Conservation (phyloP, 352 stramenopile genomes). For the Phytophthora crassamura region DNA sequence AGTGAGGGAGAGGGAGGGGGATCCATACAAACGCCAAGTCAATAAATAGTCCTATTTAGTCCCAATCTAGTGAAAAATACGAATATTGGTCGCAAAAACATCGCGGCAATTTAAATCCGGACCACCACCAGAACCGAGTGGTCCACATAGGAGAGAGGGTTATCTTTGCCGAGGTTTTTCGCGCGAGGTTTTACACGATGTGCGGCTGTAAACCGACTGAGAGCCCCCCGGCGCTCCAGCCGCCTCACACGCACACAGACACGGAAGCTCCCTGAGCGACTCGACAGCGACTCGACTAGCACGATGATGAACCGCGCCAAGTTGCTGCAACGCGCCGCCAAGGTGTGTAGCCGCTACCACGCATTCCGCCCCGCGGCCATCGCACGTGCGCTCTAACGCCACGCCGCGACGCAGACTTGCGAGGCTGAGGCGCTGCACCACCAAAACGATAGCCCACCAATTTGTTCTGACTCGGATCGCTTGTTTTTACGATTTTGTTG, state of each 20-base stretch:
- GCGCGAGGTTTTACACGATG: slow-evolving; percentile 30
- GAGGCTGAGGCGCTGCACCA: slow-evolving; percentile 61
- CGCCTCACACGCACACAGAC: slow-evolving; percentile 52
- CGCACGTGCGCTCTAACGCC: background rate
- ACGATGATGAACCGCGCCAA: slow-evolving; percentile 80
- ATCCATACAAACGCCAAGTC: slow-evolving; percentile 12
- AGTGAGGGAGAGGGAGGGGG: slow-evolving; percentile 1
- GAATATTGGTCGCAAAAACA: slow-evolving; percentile 10
- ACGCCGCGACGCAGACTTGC: background rate
- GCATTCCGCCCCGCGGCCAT: background rate
- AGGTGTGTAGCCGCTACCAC: slow-evolving; percentile 47
- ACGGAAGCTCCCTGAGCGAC: slow-evolving; percentile 42
- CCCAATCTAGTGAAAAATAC: too few relatives aligned
- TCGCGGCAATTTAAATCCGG: background rate
- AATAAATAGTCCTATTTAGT: background rate
- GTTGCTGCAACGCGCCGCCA: slow-evolving; percentile 76
- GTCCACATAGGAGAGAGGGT: slow-evolving; percentile 11
- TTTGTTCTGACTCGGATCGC: slow-evolving; percentile 17
- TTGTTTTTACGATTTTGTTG: slow-evolving; percentile 23
- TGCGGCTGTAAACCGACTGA: slow-evolving; percentile 27
- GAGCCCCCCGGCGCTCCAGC: slow-evolving; percentile 23
- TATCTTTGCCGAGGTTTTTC: slow-evolving; percentile 25
- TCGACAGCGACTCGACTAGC: slow-evolving; percentile 57
- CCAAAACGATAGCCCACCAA: slow-evolving; percentile 54
- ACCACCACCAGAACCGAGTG: slow-evolving; percentile 32